These are phyloP conservation scores for Phyllosticta capitalensis DNA, from an alignment of 2,329 filamentous ascomycete genomes.

Conservation along the genomic window DNA sequence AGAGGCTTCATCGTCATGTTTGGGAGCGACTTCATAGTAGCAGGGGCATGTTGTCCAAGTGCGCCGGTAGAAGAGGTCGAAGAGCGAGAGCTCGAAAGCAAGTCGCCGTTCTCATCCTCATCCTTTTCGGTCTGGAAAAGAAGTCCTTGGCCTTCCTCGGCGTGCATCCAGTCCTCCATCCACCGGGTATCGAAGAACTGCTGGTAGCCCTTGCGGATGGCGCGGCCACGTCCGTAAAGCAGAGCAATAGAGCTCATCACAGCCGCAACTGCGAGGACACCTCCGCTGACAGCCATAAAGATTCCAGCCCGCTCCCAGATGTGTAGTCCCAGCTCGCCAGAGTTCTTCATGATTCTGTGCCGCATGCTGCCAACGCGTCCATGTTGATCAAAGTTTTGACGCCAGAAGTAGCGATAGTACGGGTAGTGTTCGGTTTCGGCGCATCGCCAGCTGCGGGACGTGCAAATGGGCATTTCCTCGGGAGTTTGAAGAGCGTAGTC, in stretches of 20 bases:
- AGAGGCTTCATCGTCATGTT: background rate
- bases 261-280: background rate
- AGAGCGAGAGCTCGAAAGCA: background rate
- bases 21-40: background rate
- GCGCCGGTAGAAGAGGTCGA: background rate
- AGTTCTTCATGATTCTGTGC: background rate
- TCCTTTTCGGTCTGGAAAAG: background rate
- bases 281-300: background rate
- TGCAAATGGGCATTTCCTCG: background rate
- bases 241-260: background rate
- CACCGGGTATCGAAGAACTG: background rate
- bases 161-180: background rate
- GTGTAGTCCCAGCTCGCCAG: background rate
- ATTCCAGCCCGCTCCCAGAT: background rate
- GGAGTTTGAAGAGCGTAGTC: background rate
- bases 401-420: background rate
- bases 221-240: background rate
- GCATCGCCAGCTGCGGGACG: background rate
- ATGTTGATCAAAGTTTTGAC: background rate
- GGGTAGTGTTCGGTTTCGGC: background rate
- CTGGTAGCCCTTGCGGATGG: background rate
- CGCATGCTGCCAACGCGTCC: background rate
- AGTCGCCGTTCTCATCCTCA: background rate
- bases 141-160: background rate
- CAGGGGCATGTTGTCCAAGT: background rate